These are phyloP conservation scores for Kodamaea fukazawae DNA, from an alignment of 805 yeast species.

Conservation along the genomic window DNA sequence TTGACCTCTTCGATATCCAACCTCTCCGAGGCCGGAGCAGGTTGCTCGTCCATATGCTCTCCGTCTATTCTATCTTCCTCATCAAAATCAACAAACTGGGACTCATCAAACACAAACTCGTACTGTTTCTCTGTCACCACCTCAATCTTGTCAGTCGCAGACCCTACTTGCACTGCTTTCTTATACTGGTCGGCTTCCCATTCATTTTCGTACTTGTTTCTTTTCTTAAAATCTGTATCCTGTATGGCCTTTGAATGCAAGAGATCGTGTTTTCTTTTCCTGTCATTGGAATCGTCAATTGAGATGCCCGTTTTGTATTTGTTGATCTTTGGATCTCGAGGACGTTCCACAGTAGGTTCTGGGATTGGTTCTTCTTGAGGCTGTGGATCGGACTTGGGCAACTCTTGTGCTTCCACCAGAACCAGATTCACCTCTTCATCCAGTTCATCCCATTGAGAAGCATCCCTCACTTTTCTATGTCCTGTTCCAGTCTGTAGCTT, in stretches of 20 bases:
- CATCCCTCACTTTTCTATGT: constrained; percentile 1
- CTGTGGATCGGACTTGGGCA: too few species aligned
- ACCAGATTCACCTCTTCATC: constrained; percentile 1
- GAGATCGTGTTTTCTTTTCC: constrained; percentile 50
- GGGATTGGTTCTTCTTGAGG: too few species aligned
- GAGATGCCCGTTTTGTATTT: background rate
- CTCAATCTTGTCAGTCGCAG: constrained; percentile 36
- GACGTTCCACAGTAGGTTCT: too few species aligned
- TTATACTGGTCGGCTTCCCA: constrained; percentile 58
- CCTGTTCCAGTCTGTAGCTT: constrained; percentile 2
- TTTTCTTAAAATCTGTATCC: constrained; percentile 14
- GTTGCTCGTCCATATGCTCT: constrained; percentile 30
- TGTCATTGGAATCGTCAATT: constrained; percentile 20
- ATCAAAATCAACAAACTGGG: constrained; percentile 57
- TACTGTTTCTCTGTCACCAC: constrained; percentile 48
- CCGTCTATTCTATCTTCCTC: constrained; percentile 35
- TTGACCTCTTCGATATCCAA: constrained; percentile 42
- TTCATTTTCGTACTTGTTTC: constrained; percentile 25
- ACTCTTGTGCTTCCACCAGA: background rate
- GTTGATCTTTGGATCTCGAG: background rate
- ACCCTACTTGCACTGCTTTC: constrained; percentile 32
- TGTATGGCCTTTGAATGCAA: constrained; percentile 38
- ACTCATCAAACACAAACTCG: constrained; percentile 73
- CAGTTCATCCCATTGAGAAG: constrained; percentile 3
- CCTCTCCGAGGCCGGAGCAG: constrained; percentile 19